Evolutionary conservation across 208 protist species (phyloP).

Genomic region (Trypanosoma caninum): DNA sequence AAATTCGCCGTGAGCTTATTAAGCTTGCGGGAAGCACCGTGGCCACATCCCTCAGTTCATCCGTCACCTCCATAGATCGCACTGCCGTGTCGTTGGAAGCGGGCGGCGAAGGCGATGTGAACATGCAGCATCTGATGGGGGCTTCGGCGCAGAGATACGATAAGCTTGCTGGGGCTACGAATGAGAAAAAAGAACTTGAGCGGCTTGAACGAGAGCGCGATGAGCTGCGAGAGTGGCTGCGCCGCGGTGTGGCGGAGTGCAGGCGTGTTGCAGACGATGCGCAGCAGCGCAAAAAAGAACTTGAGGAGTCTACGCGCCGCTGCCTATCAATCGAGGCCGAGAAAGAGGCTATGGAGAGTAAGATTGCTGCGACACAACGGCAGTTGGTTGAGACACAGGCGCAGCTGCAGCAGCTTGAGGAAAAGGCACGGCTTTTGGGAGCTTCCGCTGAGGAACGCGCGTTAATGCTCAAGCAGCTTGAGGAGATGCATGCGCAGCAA

Average conservation of each 20-base stretch:
- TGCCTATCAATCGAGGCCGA: slow-evolving; percentile 3
- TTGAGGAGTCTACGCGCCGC: slow-evolving; percentile 9
- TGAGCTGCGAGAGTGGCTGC: slow-evolving; percentile 30
- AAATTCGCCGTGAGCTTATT: slow-evolving; percentile 19
- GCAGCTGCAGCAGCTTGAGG: neutral
- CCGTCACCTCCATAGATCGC: neutral
- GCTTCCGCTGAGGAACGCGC: slow-evolving; percentile 1
- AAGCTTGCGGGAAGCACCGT: slow-evolving; percentile 9
- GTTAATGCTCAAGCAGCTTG: neutral
- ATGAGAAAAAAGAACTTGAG: too few relatives aligned
- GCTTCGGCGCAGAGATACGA: too few relatives aligned
- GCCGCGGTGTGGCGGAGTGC: slow-evolving; percentile 27
- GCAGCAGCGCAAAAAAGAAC: slow-evolving; percentile 2
- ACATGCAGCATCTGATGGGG: too few relatives aligned
- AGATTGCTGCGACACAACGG: slow-evolving; percentile 7
- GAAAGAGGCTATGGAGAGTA: neutral
- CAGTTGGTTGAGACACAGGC: slow-evolving; percentile 8
- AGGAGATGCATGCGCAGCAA: neutral
- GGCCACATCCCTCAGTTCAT: slow-evolving; percentile 3
- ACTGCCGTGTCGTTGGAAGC: neutral
- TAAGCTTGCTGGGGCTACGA: too few relatives aligned
- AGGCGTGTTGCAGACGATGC: slow-evolving; percentile 34
- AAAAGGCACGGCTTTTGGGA: slow-evolving; percentile 8
- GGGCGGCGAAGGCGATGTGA: neutral
- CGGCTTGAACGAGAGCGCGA: slow-evolving; percentile 20